Evolutionary conservation across 495 filamentous ascomycete genomes (phyloP).

Genomic region (Xeromyces bisporus): DNA sequence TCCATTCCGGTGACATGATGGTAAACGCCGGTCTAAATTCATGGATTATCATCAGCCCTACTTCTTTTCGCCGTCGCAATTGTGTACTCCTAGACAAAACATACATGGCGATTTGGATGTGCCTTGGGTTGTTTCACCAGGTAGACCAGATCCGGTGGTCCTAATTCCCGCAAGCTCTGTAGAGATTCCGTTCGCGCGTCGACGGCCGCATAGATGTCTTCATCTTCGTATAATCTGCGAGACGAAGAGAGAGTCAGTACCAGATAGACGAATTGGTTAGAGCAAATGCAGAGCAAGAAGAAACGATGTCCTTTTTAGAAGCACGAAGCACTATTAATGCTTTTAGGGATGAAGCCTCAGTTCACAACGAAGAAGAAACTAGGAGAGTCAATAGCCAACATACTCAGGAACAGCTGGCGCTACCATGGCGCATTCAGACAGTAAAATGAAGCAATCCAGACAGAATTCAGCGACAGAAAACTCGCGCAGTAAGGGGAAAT

Average conservation of each 20-base stretch:
- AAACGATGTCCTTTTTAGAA: too few relatives aligned
- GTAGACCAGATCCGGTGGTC: conserved; percentile 90
- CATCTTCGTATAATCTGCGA: conserved; percentile 66
- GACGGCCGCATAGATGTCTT: conserved; percentile 72
- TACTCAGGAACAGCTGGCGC: conserved; percentile 82
- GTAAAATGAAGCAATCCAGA: conserved; percentile 6
- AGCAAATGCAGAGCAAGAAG: neutral
- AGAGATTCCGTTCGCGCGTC: conserved; percentile 80
- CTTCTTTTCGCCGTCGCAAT: too few relatives aligned
- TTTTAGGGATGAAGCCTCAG: too few relatives aligned
- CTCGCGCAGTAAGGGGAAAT: too few relatives aligned
- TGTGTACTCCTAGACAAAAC: too few relatives aligned
- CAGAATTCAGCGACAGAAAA: neutral
- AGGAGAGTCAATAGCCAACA: conserved; percentile 17
- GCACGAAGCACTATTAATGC: too few relatives aligned
- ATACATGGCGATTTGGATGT: conserved; percentile 33
- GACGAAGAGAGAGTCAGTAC: conserved; percentile 9
- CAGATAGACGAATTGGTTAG: too few relatives aligned
- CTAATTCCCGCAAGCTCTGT: conserved; percentile 70
- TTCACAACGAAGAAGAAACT: too few relatives aligned
- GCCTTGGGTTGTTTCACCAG: conserved; percentile 68
- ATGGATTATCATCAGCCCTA: neutral
- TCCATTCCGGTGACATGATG: conserved; percentile 97
- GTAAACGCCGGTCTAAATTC: conserved; percentile 64
- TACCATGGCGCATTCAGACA: conserved; percentile 47